Conservation (phyloP, 2,329 filamentous ascomycete species). For the Coleophoma cylindrospora region DNA sequence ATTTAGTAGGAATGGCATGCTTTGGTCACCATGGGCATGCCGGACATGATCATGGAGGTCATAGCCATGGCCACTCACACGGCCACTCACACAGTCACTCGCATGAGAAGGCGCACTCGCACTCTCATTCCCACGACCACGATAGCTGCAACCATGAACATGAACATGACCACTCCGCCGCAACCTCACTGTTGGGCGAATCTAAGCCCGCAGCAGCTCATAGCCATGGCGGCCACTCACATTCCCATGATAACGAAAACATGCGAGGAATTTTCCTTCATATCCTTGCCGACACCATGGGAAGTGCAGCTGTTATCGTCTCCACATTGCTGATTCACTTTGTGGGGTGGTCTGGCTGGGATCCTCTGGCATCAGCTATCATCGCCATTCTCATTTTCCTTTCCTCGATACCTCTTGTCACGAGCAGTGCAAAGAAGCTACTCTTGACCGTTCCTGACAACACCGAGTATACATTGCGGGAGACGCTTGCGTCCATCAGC, state of each 20-base stretch:
- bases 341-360: conserved; percentile 89
- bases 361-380: conserved; percentile 87
- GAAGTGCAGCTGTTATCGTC: conserved; percentile 88
- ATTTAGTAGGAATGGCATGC: conserved; percentile 73
- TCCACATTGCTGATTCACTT: conserved; percentile 85
- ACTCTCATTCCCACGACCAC: conserved; percentile 11
- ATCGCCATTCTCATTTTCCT: conserved; percentile 91
- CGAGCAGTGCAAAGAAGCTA: conserved; percentile 75
- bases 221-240: conserved; percentile 27
- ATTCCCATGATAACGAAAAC: conserved; percentile 85
- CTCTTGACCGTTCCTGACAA: conserved; percentile 81
- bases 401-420: conserved; percentile 85
- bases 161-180: conserved; percentile 23
- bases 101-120: conserved; percentile 12
- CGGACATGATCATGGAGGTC: conserved; percentile 30
- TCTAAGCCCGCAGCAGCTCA: conserved; percentile 1
- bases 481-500: conserved; percentile 77
- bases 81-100: conserved; percentile 25
- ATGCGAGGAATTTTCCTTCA: conserved; percentile 98
- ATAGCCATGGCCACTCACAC: conserved; percentile 26
- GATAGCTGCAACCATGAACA: conserved; percentile 20
- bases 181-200: neutral
- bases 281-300: conserved; percentile 89
- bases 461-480: conserved; percentile 82
- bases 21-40: conserved; percentile 39